Evolutionary conservation across 2,329 filamentous ascomycete genomes (phyloP).

Genomic region (Elsinoe australis): DNA sequence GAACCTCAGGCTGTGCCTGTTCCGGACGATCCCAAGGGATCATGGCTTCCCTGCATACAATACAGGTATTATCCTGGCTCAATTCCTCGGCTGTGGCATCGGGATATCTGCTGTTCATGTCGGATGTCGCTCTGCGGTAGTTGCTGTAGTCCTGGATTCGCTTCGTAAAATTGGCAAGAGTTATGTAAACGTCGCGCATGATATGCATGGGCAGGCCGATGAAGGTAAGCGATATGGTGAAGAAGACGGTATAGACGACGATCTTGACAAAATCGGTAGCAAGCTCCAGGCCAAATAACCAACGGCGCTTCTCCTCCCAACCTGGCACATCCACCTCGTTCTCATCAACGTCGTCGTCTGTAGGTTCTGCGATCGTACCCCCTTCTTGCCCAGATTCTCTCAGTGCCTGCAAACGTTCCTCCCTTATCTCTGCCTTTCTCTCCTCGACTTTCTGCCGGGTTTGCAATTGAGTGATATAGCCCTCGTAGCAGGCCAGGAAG

Average conservation of each 20-base stretch:
- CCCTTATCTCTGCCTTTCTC: conserved; percentile 58
- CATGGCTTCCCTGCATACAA: conserved; percentile 97
- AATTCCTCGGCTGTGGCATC: conserved; percentile 87
- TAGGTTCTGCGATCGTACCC: conserved; percentile 38
- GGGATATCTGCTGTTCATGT: conserved; percentile 86
- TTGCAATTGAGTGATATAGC: conserved; percentile 66
- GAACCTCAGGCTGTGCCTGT: conserved; percentile 28
- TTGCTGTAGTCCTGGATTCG: conserved; percentile 79
- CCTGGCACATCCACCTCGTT: conserved; percentile 92
- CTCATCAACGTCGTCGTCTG: conserved; percentile 74
- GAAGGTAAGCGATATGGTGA: conserved; percentile 84
- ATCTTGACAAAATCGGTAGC: conserved; percentile 78
- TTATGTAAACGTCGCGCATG: conserved; percentile 90
- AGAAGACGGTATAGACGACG: conserved; percentile 82
- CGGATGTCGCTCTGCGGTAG: conserved; percentile 82
- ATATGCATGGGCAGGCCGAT: conserved; percentile 96
- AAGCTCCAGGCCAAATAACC: conserved; percentile 81
- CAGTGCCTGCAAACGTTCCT: conserved; percentile 37
- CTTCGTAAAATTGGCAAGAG: conserved; percentile 83
- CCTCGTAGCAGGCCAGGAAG: conserved; percentile 67
- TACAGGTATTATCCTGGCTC: conserved; percentile 81
- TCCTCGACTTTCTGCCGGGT: conserved; percentile 61
- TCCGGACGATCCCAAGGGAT: conserved; percentile 58
- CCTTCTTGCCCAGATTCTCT: conserved; percentile 33
- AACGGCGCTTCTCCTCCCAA: conserved; percentile 94